Conservation (phyloP, 108 stramenopile species). For the Schizochytrium sp. region DNA sequence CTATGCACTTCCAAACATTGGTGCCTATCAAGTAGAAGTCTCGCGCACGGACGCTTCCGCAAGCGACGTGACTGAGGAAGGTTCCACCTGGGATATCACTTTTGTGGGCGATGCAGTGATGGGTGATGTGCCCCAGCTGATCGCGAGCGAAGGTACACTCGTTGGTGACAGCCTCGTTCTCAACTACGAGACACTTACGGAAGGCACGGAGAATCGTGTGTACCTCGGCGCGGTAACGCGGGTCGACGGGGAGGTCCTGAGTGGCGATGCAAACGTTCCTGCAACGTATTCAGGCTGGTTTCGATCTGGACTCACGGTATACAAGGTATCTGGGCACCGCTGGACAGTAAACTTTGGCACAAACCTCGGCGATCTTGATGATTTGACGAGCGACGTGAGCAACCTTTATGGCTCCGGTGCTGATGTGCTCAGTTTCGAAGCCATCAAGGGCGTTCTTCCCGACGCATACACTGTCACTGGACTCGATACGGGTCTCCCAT, state of each 20-base stretch:
- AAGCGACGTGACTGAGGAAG: background rate
- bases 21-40: background rate
- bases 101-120: background rate
- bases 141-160: background rate
- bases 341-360: conserved; percentile 53
- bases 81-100: background rate
- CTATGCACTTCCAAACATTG: background rate
- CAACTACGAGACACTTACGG: background rate
- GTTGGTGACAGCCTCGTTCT: background rate
- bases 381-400: conserved; percentile 9
- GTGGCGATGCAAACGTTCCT: background rate
- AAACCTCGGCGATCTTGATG: conserved; percentile 42
- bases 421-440: conserved; percentile 34
- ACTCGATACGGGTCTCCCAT: conserved; percentile 46
- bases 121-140: background rate
- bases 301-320: conserved; percentile 21
- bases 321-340: conserved; percentile 47
- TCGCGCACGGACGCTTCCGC: background rate
- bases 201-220: background rate
- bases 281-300: background rate
- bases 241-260: background rate
- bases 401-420: conserved; percentile 5
- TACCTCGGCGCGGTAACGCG: background rate
- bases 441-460: conserved; percentile 32
- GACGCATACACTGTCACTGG: conserved; percentile 27